Evolutionary conservation across 257 asterid species (phyloP), one percentile per base, ranked within the genome.

Genomic region (Orobanche coerulescens): DNA sequence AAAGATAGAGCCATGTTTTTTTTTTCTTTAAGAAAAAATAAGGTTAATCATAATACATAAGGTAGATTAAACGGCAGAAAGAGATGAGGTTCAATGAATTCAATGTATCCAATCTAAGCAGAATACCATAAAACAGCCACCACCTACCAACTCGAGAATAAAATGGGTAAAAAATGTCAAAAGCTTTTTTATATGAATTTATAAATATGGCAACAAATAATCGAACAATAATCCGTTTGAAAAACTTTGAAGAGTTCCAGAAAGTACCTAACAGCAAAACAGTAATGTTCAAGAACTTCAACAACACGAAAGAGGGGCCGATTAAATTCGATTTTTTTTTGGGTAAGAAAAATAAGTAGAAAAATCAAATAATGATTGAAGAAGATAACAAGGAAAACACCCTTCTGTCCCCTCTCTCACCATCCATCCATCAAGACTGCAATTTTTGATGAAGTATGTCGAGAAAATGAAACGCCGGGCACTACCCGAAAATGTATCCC

Each of bases 1-100:
- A 85, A 82, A 44, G 92, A 77, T 73, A 82, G 73, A 59, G 82
- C 80, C 88, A 79, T 81, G 22, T 25, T 33, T 40, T 68, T 33
- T 39, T 53, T 28, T 18, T 44, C 15, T 33, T 22, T 34, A 51
- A n/a, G n/a, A n/a, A n/a, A n/a, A n/a, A n/a, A n/a, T n/a, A n/a
- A n/a, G n/a, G n/a, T n/a, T n/a, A n/a, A n/a, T n/a, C n/a, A n/a
- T n/a, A n/a, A n/a, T n/a, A n/a, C n/a, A n/a, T n/a, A n/a, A n/a
- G n/a, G n/a, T n/a, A n/a, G n/a, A n/a, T n/a, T n/a, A n/a, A n/a
- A n/a, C n/a, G n/a, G n/a, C n/a, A n/a, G n/a, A n/a, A n/a, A n/a
- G n/a, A n/a, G n/a, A n/a, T n/a, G n/a, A n/a, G n/a, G n/a, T n/a
- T n/a, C n/a, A n/a, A n/a, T n/a, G n/a, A n/a, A n/a, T n/a, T n/a